A percentile compares a stretch with the other conserved stretches of the same genome.
These are phyloP conservation scores for Ambrosia trifida DNA, from an alignment of 129 eudicot genomes.

Conservation along the genomic window DNA sequence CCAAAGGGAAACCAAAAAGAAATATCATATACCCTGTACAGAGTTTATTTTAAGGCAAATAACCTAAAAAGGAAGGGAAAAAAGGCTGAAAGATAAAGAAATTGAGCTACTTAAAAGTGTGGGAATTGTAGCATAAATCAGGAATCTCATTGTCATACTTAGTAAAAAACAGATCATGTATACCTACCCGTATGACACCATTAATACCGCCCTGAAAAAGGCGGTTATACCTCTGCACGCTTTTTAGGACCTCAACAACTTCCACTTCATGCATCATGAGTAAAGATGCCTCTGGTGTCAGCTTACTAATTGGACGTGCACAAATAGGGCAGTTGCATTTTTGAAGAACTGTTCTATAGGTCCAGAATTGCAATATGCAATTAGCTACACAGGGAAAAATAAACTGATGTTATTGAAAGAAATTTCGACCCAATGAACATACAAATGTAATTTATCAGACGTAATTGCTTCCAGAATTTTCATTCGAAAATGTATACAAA, in stretches of 20 bases:
- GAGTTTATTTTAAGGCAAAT: constrained; percentile 7
- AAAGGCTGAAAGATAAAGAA: constrained; percentile 17
- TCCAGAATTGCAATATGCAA: constrained; percentile 44
- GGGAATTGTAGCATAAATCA: constrained; percentile 15
- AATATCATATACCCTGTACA: not conserved
- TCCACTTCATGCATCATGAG: constrained; percentile 29
- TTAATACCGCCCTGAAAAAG: constrained; percentile 45
- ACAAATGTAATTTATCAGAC: not conserved
- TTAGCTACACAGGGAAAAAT: constrained; percentile 31
- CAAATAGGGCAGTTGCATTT: constrained; percentile 47
- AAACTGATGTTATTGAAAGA: not conserved
- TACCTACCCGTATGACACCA: constrained; percentile 48
- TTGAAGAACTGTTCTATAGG: constrained; percentile 38
- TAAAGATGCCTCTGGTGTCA: constrained; percentile 46
- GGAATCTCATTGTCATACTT: constrained; percentile 10
- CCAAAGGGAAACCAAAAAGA: constrained; percentile 1
- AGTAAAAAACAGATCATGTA: constrained; percentile 16
- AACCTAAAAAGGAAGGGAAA: not conserved
- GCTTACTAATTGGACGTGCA: constrained; percentile 38
- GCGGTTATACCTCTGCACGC: constrained; percentile 42
- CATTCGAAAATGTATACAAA: not conserved
- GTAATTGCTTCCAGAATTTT: not conserved
- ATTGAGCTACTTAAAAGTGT: not conserved
- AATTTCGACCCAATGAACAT: constrained; percentile 6
- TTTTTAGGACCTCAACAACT: constrained; percentile 39